Evolutionary conservation across 257 asterid genomes (phyloP).

Genomic region (Solanum virginianum): DNA sequence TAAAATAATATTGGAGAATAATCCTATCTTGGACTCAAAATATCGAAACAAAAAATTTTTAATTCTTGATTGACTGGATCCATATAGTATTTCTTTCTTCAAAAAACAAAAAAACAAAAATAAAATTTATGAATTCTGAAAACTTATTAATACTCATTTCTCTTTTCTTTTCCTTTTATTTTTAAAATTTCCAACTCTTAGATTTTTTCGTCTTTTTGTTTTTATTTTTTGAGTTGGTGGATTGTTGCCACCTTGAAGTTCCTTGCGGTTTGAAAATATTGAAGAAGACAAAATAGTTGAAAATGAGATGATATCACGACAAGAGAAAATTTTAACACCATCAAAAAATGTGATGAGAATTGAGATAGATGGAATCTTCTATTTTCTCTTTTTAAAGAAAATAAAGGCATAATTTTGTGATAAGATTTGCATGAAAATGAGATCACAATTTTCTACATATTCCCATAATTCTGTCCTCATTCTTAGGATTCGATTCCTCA

Average conservation of each 20-base stretch:
- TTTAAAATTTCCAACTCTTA: background rate
- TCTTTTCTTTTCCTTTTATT: background rate
- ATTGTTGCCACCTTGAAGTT: background rate
- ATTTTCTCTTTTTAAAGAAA: background rate
- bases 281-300: background rate
- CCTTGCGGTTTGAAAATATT: background rate
- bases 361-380: background rate
- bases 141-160: background rate
- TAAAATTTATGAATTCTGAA: background rate
- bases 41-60: too few relatives aligned
- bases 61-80: too few relatives aligned
- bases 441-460: background rate
- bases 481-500: background rate
- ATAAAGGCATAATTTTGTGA: background rate
- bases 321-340: background rate
- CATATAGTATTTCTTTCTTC: too few relatives aligned
- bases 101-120: too few relatives aligned
- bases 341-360: background rate
- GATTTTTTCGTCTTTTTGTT: background rate
- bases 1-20: background rate
- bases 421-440: background rate
- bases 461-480: background rate
- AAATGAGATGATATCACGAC: background rate
- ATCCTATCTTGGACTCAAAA: background rate
- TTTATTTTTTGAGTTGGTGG: background rate